Evolutionary conservation across 129 eudicot genomes (phyloP).

Genomic region (Escallonia herrerae): DNA sequence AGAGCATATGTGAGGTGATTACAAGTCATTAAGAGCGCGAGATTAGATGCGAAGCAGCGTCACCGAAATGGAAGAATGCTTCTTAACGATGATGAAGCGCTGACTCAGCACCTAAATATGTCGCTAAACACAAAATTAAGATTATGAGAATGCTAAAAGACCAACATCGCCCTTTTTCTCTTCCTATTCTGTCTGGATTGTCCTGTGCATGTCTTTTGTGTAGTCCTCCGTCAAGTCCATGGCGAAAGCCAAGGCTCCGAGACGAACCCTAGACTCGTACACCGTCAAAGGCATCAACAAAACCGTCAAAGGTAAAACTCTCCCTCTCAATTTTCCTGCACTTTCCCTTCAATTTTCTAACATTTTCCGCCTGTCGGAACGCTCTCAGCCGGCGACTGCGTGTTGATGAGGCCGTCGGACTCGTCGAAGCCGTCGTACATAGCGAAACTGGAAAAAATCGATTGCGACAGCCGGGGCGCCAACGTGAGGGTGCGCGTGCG

Average conservation of each 20-base stretch:
- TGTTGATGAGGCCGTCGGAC: slow-evolving; percentile 77
- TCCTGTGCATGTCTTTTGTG: too few species aligned
- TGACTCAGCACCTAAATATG: too few species aligned
- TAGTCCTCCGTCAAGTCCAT: slow-evolving; percentile 17
- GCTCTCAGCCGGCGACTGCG: slow-evolving; percentile 73
- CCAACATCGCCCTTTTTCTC: too few species aligned
- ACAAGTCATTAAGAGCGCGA: too few species aligned
- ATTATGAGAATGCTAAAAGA: too few species aligned
- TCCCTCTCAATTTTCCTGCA: not conserved
- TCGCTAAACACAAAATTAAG: too few species aligned
- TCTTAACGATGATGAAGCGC: too few species aligned
- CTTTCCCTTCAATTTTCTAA: not conserved
- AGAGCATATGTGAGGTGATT: too few species aligned
- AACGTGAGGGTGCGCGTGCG: slow-evolving; percentile 76
- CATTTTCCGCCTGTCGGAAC: not conserved
- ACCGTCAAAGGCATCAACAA: slow-evolving; percentile 55
- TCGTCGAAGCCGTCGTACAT: slow-evolving; percentile 80
- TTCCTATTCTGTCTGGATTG: too few species aligned
- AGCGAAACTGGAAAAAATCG: slow-evolving; percentile 66
- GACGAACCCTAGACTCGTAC: slow-evolving; percentile 69
- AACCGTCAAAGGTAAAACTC: slow-evolving; percentile 48
- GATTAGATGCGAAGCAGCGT: too few species aligned
- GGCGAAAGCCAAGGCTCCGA: slow-evolving; percentile 63
- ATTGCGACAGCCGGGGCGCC: slow-evolving; percentile 49
- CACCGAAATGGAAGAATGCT: too few species aligned